phyloP scores from a whole-genome alignment of 2,329 filamentous ascomycete species.

The Magnaporthiopsis incrustans region DNA sequence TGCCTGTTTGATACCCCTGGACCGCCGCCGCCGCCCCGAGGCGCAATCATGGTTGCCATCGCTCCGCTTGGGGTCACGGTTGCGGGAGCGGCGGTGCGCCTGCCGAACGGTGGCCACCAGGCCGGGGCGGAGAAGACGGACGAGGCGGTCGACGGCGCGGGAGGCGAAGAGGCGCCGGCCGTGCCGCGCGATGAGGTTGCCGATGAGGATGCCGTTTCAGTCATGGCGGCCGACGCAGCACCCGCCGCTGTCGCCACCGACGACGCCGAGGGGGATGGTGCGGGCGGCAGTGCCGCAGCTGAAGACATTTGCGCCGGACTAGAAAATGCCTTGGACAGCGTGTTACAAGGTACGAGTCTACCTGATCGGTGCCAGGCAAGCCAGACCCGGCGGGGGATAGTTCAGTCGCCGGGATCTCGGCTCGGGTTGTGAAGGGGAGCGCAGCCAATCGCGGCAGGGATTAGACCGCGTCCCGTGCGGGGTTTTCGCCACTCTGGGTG shows the following conservation, averaged over 20 bases:
- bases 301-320: neutral
- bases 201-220: neutral
- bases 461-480: neutral
- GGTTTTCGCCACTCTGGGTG: neutral
- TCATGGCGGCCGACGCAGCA: too few relatives aligned
- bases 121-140: constrained; percentile 5
- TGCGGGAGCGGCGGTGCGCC: neutral
- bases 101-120: constrained; percentile 2
- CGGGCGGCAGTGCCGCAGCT: too few relatives aligned
- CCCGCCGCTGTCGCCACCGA: neutral
- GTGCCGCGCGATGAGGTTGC: neutral
- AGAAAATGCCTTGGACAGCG: too few relatives aligned
- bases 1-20: neutral
- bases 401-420: neutral
- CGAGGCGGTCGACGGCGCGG: constrained; percentile 3
- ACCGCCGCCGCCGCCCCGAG: neutral
- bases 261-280: too few relatives aligned
- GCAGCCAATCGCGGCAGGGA: neutral
- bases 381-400: neutral
- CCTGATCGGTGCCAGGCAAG: too few relatives aligned
- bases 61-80: neutral
- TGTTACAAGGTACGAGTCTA: too few relatives aligned
- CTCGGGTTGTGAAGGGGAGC: neutral
- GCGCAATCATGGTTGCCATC: neutral
- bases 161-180: neutral